These are phyloP conservation scores for Hysterangium stoloniferum DNA, from an alignment of 768 basidiomycete species.

Conservation along the genomic window DNA sequence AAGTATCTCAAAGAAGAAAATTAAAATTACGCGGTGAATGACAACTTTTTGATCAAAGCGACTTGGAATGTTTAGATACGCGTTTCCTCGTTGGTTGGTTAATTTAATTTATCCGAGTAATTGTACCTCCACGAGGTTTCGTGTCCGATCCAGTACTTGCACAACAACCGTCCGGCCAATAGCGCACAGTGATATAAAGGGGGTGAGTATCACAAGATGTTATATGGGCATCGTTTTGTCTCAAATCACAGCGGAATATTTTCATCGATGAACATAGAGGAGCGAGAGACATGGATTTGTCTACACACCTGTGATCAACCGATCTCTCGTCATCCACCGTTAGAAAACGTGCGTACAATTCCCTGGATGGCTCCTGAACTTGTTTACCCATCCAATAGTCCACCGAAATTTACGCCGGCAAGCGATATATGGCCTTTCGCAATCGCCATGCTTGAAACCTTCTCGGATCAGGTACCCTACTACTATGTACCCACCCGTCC, in stretches of 20 bases:
- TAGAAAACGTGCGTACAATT: not conserved
- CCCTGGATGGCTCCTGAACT: slow-evolving; percentile 12
- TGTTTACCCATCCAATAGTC: not conserved
- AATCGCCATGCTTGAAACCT: slow-evolving; percentile 9
- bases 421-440: slow-evolving; percentile 10
- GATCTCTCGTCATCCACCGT: not conserved
- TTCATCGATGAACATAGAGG: not conserved
- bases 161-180: not conserved
- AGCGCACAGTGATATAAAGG: slow-evolving; percentile 2
- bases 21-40: no score
- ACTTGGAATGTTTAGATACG: no score
- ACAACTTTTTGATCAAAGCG: no score
- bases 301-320: not conserved
- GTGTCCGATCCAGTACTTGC: not conserved
- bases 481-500: slow-evolving; percentile 1
- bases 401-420: not conserved
- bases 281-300: not conserved
- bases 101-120: no score
- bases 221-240: not conserved
- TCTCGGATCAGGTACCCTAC: slow-evolving; percentile 6
- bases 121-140: not conserved
- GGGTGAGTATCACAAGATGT: not conserved
- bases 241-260: slow-evolving; percentile 4
- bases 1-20: no score
- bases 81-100: no score